A percentile compares a stretch with the other conserved stretches of the same genome.
phyloP scores from a whole-genome alignment of 2,329 filamentous ascomycete species.

The Corniculantispora saksenae region DNA sequence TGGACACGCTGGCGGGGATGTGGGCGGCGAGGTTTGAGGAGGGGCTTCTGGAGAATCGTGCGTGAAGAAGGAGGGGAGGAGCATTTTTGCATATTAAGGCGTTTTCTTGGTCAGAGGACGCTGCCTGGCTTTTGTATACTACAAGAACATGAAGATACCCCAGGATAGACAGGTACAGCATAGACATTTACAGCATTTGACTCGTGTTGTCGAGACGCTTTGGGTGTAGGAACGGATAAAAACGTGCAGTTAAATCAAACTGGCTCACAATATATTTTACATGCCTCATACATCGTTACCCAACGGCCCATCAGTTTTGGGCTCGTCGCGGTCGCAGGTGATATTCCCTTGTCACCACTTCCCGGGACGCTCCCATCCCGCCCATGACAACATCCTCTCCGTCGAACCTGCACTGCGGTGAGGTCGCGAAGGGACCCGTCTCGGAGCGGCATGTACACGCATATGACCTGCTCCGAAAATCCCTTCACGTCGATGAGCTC shows the following conservation, averaged over 20 bases:
- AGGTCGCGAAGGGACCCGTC: no score
- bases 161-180: neutral
- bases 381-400: no score
- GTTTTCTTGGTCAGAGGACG: neutral
- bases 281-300: neutral
- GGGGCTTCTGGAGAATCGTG: conserved; percentile 26
- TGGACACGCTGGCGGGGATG: conserved; percentile 30
- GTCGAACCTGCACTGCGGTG: no score
- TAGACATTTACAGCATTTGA: neutral
- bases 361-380: no score
- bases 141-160: conserved; percentile 11
- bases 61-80: neutral
- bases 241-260: neutral
- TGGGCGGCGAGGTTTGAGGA: conserved; percentile 39
- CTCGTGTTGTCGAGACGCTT: neutral
- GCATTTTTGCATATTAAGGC: neutral
- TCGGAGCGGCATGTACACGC: no score
- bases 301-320: no score
- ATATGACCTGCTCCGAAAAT: no score
- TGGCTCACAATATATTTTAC: neutral
- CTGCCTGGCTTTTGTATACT: neutral
- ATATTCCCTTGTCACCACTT: no score
- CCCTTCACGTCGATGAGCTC: no score
- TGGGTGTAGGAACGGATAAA: no score
- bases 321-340: no score